These are phyloP conservation scores for Astragalus glycyphyllos DNA, from an alignment of 306 rosid genomes.

Conservation along the genomic window DNA sequence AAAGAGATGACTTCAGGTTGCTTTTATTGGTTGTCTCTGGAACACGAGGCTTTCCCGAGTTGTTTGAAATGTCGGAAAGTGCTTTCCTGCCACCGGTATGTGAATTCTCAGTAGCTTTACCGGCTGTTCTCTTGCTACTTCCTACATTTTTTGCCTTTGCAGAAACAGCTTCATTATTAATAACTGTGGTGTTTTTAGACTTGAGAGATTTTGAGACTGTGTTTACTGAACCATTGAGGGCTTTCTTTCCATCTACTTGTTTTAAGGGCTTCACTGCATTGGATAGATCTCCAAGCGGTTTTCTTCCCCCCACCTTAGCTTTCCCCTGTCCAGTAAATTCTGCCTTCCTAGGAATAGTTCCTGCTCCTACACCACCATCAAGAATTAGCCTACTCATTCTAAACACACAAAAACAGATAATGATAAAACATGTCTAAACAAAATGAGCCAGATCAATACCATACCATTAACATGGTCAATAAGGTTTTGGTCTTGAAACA, in stretches of 20 bases:
- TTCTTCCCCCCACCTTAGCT: constrained; percentile 60
- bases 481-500: constrained; percentile 57
- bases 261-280: constrained; percentile 50
- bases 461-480: constrained; percentile 53
- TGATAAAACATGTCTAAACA: background rate
- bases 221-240: constrained; percentile 51
- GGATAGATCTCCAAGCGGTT: constrained; percentile 73
- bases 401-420: background rate
- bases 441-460: constrained; percentile 51
- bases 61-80: constrained; percentile 77
- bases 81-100: constrained; percentile 56
- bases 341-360: constrained; percentile 51
- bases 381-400: constrained; percentile 17
- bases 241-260: constrained; percentile 57
- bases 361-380: constrained; percentile 49
- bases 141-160: constrained; percentile 25
- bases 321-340: constrained; percentile 50
- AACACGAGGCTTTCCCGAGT: constrained; percentile 47
- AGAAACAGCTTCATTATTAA: constrained; percentile 41
- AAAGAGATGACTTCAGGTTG: constrained; percentile 40
- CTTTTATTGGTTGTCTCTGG: constrained; percentile 45
- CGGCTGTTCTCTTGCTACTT: constrained; percentile 33
- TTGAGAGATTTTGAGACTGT: constrained; percentile 41
- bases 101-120: constrained; percentile 52
- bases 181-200: constrained; percentile 37